Conservation (phyloP, 1,284 basidiomycete species). For the Rhodotorula glutinis region DNA sequence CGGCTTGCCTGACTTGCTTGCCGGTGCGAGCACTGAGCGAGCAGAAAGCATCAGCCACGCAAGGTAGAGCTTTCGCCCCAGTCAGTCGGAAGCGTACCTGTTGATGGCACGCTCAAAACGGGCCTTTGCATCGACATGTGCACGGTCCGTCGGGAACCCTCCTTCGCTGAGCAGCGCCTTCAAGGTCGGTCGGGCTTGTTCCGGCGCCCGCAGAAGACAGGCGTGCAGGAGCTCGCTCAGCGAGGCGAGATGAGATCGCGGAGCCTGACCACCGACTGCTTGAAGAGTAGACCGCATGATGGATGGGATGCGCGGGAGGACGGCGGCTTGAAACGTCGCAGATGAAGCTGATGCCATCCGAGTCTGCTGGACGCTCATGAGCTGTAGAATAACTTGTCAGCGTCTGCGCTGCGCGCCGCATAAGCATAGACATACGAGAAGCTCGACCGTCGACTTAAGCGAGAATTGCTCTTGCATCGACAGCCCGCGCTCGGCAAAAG, state of each 20-base stretch:
- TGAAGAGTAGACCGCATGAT: slow-evolving; percentile 32
- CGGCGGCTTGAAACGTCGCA: slow-evolving; percentile 12
- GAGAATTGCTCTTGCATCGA: slow-evolving; percentile 43
- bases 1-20: slow-evolving; percentile 37
- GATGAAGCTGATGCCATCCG: slow-evolving; percentile 32
- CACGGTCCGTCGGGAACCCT: slow-evolving; percentile 31
- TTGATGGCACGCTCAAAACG: slow-evolving; percentile 35
- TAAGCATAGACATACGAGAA: slow-evolving; percentile 28
- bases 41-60: too few species aligned
- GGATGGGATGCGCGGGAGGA: slow-evolving; percentile 19
- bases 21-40: slow-evolving; percentile 37
- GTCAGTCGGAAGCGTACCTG: too few species aligned
- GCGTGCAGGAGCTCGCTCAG: slow-evolving; percentile 45
- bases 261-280: slow-evolving; percentile 37
- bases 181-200: slow-evolving; percentile 33
- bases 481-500: slow-evolving; percentile 35
- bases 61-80: too few species aligned
- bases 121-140: slow-evolving; percentile 30
- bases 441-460: slow-evolving; percentile 38
- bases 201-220: slow-evolving; percentile 38
- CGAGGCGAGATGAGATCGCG: slow-evolving; percentile 39
- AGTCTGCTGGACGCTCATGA: slow-evolving; percentile 40
- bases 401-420: rapidly evolving
- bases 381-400: slow-evolving; percentile 12
- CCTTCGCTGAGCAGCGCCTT: slow-evolving; percentile 29